phyloP scores from a whole-genome alignment of 164 flowering plant species.

The Macadamia tetraphylla region DNA sequence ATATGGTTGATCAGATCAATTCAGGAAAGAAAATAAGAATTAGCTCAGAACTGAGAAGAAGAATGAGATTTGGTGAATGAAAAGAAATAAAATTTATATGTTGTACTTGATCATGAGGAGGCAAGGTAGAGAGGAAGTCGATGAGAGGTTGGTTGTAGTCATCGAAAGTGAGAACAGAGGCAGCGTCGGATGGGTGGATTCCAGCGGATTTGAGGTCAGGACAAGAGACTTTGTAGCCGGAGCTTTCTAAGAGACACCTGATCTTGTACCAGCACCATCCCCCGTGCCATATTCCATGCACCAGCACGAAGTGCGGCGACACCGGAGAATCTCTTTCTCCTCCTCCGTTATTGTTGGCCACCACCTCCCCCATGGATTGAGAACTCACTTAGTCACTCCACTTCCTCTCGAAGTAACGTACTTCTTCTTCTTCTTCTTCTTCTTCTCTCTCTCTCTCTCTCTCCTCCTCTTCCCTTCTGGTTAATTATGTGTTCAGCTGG shows the following conservation, averaged over 20 bases:
- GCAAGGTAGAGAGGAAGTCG: slow-evolving; percentile 25
- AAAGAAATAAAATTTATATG: no score
- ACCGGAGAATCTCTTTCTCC: no score
- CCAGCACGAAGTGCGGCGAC: slow-evolving; percentile 23
- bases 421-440: no score
- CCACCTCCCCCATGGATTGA: no score
- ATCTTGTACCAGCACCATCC: slow-evolving; percentile 33
- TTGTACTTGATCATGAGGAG: background rate
- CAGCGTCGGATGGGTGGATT: slow-evolving; percentile 22
- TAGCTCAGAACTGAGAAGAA: background rate
- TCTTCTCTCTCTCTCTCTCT: no score
- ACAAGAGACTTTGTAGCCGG: slow-evolving; percentile 34
- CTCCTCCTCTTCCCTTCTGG: no score
- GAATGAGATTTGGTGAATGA: background rate
- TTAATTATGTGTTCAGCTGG: no score
- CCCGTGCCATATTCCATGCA: slow-evolving; percentile 23
- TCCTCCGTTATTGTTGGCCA: no score
- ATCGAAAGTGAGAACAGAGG: slow-evolving; percentile 17
- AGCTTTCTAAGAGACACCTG: slow-evolving; percentile 14
- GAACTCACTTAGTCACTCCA: no score
- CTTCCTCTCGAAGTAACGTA: no score
- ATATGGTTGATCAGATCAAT: background rate
- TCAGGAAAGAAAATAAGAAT: no score
- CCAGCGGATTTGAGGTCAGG: slow-evolving; percentile 34
- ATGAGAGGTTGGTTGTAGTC: slow-evolving; percentile 29